Conservation (phyloP, 2,329 filamentous ascomycete genomes). For the Fusarium kyushuense region DNA sequence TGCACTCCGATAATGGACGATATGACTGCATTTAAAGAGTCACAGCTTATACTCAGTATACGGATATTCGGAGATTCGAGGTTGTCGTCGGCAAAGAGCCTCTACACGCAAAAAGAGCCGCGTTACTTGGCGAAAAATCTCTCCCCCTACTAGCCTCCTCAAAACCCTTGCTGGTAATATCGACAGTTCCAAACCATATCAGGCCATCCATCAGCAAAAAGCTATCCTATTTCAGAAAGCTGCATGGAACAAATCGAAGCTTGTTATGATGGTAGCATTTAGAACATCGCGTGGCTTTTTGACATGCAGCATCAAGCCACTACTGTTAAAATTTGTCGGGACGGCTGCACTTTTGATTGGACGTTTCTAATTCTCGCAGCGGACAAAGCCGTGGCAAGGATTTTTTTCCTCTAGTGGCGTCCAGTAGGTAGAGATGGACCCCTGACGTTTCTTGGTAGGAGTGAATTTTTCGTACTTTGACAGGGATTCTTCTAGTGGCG, state of each 20-base stretch:
- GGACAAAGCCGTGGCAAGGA: slow-evolving; percentile 33
- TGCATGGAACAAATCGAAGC: slow-evolving; percentile 39
- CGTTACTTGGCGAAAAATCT: slow-evolving; percentile 1
- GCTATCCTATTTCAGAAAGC: not conserved
- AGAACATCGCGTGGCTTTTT: slow-evolving; percentile 7
- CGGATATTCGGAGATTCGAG: slow-evolving; percentile 25
- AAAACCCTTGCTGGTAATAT: not conserved
- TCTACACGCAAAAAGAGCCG: slow-evolving; percentile 23
- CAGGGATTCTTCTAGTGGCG: slow-evolving; percentile 9
- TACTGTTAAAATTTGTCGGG: slow-evolving; percentile 3
- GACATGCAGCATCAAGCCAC: slow-evolving; percentile 34
- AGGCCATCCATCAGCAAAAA: slow-evolving; percentile 13
- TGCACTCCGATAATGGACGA: slow-evolving; percentile 27
- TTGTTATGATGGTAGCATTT: not conserved
- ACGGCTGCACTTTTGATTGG: slow-evolving; percentile 16
- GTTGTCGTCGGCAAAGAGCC: slow-evolving; percentile 31
- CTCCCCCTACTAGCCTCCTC: not conserved
- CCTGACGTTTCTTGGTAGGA: slow-evolving; percentile 7
- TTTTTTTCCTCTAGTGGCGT: slow-evolving; percentile 13
- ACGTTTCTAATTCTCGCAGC: slow-evolving; percentile 3
- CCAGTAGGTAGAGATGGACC: not conserved
- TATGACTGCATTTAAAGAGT: slow-evolving; percentile 17
- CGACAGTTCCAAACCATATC: slow-evolving; percentile 12
- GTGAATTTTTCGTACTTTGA: slow-evolving; percentile 12
- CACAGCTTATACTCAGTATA: not conserved